Conservation (phyloP, 495 filamentous ascomycete genomes). For the Rhypophila decipiens region DNA sequence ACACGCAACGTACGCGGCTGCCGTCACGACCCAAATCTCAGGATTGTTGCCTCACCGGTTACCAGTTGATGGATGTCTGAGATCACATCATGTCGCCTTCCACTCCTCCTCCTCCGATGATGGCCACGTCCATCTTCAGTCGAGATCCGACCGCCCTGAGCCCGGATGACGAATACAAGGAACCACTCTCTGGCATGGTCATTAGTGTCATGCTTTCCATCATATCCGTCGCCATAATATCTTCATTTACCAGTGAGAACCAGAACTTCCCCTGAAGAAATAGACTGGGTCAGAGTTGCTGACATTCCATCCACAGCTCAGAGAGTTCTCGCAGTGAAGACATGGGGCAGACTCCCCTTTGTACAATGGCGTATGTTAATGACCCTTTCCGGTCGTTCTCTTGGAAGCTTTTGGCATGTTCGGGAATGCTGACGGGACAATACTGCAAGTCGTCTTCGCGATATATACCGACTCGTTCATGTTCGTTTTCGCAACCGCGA, state of each 20-base stretch:
- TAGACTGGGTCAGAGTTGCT: not conserved
- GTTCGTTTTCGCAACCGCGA: conserved; percentile 44
- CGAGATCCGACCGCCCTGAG: conserved; percentile 1
- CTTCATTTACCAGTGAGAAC: conserved; percentile 40
- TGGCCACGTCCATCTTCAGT: not conserved
- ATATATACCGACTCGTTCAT: conserved; percentile 46
- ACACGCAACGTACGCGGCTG: too few relatives aligned
- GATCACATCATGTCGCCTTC: conserved; percentile 12
- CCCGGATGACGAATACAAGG: conserved; percentile 5
- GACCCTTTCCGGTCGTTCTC: too few relatives aligned
- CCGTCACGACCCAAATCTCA: too few relatives aligned
- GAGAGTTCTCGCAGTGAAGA: conserved; percentile 28
- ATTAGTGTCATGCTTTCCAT: conserved; percentile 37
- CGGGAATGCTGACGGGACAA: not conserved
- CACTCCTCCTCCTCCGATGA: not conserved
- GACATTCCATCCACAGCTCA: conserved; percentile 23
- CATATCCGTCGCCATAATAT: conserved; percentile 33
- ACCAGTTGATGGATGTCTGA: conserved; percentile 1
- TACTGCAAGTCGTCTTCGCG: conserved; percentile 39
- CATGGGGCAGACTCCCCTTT: conserved; percentile 39
- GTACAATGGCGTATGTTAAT: conserved; percentile 39
- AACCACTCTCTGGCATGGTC: conserved; percentile 31
- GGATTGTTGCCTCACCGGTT: not conserved
- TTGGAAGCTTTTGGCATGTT: not conserved
- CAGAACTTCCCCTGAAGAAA: not conserved